Base-by-base conservation (phyloP, 805 yeast genomes). In the Candida xiaguanensis region DNA sequence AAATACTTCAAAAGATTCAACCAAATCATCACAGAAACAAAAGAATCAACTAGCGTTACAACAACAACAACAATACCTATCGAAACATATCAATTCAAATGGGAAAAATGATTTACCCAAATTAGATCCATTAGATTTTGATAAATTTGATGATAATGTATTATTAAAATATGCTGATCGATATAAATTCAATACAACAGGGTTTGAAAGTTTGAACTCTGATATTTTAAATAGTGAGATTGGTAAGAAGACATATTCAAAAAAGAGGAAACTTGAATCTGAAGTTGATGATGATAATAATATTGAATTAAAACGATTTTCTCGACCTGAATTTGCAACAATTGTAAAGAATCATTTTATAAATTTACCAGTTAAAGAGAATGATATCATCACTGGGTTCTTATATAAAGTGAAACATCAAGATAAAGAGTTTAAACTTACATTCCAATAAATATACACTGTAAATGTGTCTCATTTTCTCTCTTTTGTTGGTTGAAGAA, bases 311-410 rank as follows among this genome's bases (percentile, higher is more conserved):
- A n/a, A n/a, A n/a, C n/a, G n/a, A 33, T 67, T 81, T 7, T 53
- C 79, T 34, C 84, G 81, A 56, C 64, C 64, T 3, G 85, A 80
- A 45, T 69, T 83, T 23, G 83, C 87, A 0, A 59, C 58, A 2
- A 72, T 72, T 18, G 79, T 81, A 18, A 82, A 78, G 59, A 75
- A 73, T 40, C 97, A 91, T 59, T 87, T 90, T 50, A 51, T 72
- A 46, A 67, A 58, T 37, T 44, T 67, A 18, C 72, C 75, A 9
- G 78, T 80, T 3, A 80, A 85, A 50, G 99, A 91, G 54, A 79
- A 82, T 42, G 98, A 91, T 51, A 79, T 85, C 23, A 80, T 91
- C 28, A 87, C 96, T 26, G 89, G 85, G 52, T 93, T 91, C 56
- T 70, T 93, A 40, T 93, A 91, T 64, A 82, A 85, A 51, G 89